Evolutionary conservation across 2,329 filamentous ascomycete genomes (phyloP), one percentile per base, ranked within the genome.

Genomic region (Apiospora rasikravindrae): DNA sequence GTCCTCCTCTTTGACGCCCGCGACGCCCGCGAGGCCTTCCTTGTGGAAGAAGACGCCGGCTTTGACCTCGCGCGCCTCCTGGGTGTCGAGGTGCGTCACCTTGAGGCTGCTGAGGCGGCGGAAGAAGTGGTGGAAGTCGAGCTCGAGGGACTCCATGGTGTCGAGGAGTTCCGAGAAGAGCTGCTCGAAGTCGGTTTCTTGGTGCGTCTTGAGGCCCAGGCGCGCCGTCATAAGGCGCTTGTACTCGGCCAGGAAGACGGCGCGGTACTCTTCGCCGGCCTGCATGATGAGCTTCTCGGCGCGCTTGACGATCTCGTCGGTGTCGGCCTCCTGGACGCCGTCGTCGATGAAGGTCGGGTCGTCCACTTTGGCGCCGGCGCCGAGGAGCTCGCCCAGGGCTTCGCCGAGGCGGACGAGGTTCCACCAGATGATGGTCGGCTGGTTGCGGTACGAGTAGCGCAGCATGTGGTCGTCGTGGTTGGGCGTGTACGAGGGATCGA

Each of bases 391-490:
- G 26, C 94, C 96, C 0, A 99, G 81, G 0, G 93, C 90, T 83
- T 99, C 96, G 72, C 95, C 96, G 0, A 99, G 88, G 1, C 96
- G 91, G 0, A 98, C 94, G 0, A 98, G 87, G 78, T 98, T 98
- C 96, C 96, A 99, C 96, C 96, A 99, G 79, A 99, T 96, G 72
- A 99, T 93, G 61, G 92, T 95, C 0, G 96, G 95, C 80, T 99
- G 96, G 80, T 98, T 98, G 76, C 92, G 92, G 85, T 98, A 99
- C 76, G 91, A 92, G 81, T 99, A 99, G 67, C 96, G 90, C 42
- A 97, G 86, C 84, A 93, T 88, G 79, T 93, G 88, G 79, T 99
- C 96, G 81, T 99, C 96, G 81, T 99, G 96, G 80, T 99, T 99
- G 0, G 96, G 96, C 0, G 96, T 99, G 81, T 98, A 99, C 22